Evolutionary conservation across 2,329 filamentous ascomycete species (phyloP).

Genomic region (Colletotrichum orchidophilum): DNA sequence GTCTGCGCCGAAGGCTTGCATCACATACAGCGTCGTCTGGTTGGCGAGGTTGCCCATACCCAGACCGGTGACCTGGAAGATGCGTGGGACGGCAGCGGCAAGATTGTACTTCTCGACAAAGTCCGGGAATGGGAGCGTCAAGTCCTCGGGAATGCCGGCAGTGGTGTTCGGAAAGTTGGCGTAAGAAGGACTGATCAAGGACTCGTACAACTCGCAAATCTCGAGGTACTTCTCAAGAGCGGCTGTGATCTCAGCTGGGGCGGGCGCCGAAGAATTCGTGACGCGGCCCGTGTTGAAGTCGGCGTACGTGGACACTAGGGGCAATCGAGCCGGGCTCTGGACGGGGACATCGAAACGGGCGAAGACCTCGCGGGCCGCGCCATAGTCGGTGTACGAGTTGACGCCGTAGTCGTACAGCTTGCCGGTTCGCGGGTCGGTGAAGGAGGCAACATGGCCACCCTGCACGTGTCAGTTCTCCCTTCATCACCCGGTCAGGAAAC

Average conservation of each 20-base stretch:
- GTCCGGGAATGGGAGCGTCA: neutral
- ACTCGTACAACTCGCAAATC: constrained; percentile 41
- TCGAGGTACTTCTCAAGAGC: constrained; percentile 42
- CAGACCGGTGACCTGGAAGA: too few relatives aligned
- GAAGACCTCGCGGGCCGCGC: constrained; percentile 54
- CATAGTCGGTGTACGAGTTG: constrained; percentile 48
- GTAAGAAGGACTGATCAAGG: constrained; percentile 45
- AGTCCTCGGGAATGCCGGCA: neutral
- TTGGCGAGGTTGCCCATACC: neutral
- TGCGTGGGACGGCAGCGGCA: too few relatives aligned
- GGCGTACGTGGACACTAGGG: constrained; percentile 42
- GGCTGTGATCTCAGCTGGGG: constrained; percentile 34
- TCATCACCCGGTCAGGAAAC: neutral
- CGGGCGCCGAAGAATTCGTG: constrained; percentile 39
- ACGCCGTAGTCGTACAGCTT: constrained; percentile 47
- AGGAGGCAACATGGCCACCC: constrained; percentile 63
- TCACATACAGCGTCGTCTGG: constrained; percentile 53
- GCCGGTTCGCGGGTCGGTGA: constrained; percentile 49
- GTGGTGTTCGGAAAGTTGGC: constrained; percentile 48
- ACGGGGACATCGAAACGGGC: constrained; percentile 50
- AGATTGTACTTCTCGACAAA: too few relatives aligned
- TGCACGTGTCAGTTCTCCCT: constrained; percentile 35
- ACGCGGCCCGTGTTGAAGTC: constrained; percentile 47
- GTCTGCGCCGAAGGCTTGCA: constrained; percentile 51
- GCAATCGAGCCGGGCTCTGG: constrained; percentile 35